phyloP scores from a whole-genome alignment of 2,329 filamentous ascomycete species.

The Fusarium proliferatum region DNA sequence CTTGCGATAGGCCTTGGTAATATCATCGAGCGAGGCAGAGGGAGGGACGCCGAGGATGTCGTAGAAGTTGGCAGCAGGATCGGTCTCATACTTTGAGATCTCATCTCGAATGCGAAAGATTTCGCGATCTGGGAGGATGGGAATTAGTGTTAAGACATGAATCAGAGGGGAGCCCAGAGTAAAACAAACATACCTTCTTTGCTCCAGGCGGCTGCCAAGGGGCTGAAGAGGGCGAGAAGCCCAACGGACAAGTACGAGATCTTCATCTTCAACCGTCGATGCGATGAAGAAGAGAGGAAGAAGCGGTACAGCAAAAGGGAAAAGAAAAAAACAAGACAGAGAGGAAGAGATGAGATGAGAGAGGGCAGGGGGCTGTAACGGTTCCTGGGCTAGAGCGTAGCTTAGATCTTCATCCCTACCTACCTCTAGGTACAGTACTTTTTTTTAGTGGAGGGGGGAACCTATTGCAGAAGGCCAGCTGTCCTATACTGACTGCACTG shows the following conservation, averaged over 20 bases:
- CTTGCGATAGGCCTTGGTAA: slow-evolving; percentile 94
- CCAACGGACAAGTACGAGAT: slow-evolving; percentile 73
- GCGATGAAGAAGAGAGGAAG: slow-evolving; percentile 3
- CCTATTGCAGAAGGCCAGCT: slow-evolving; percentile 39
- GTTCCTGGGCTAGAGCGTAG: slow-evolving; percentile 28
- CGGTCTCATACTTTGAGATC: slow-evolving; percentile 79
- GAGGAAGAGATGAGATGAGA: slow-evolving; percentile 1
- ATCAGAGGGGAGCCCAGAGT: neutral
- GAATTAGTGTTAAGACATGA: slow-evolving; percentile 12
- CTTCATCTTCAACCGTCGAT: slow-evolving; percentile 70
- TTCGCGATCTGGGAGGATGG: slow-evolving; percentile 78
- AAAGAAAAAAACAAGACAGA: neutral
- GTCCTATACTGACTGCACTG: slow-evolving; percentile 27
- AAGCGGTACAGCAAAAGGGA: neutral
- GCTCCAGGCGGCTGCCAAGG: slow-evolving; percentile 80
- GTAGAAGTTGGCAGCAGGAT: slow-evolving; percentile 88
- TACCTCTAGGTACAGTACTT: neutral
- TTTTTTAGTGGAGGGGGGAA: slow-evolving; percentile 29
- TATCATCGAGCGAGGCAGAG: slow-evolving; percentile 82
- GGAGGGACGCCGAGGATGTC: slow-evolving; percentile 84
- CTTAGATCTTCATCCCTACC: slow-evolving; percentile 27
- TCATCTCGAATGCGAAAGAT: slow-evolving; percentile 97
- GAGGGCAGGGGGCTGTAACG: slow-evolving; percentile 16
- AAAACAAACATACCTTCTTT: slow-evolving; percentile 77
- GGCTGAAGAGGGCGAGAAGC: slow-evolving; percentile 74